A percentile compares a stretch with the other conserved stretches of the same genome.
These are phyloP conservation scores for Grosmannia clavigera DNA, from an alignment of 2,329 filamentous ascomycete species.

Conservation along the genomic window DNA sequence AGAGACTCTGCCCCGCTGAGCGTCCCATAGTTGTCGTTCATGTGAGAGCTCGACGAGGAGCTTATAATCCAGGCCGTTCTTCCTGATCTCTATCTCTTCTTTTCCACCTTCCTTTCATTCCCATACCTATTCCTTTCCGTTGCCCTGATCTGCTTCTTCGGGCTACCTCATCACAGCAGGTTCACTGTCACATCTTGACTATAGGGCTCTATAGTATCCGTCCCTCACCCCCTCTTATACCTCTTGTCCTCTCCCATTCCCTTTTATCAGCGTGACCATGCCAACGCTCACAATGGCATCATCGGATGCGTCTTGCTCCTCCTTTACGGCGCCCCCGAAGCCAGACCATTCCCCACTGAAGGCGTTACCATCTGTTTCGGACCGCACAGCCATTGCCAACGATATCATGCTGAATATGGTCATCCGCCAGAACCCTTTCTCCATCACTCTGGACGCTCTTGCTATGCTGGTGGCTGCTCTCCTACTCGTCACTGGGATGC, in stretches of 20 bases:
- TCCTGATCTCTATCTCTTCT: not conserved
- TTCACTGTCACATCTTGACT: not conserved
- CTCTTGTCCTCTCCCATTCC: no score
- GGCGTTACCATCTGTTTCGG: not conserved
- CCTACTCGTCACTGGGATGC: constrained; percentile 37
- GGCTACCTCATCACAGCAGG: not conserved
- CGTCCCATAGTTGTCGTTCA: not conserved
- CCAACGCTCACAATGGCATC: not conserved
- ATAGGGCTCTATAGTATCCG: not conserved
- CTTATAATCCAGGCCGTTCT: not conserved
- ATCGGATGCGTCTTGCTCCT: not conserved
- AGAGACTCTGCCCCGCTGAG: not conserved
- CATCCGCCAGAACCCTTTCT: constrained; percentile 37
- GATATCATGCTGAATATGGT: constrained; percentile 25
- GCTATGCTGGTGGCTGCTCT: constrained; percentile 33
- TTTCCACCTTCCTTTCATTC: not conserved
- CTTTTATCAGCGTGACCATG: not conserved
- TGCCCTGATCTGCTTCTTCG: not conserved
- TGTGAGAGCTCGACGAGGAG: not conserved
- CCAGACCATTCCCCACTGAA: not conserved
- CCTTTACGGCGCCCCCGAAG: not conserved
- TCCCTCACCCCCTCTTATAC: not conserved
- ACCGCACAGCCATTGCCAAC: not conserved
- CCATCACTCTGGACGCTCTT: constrained; percentile 38
- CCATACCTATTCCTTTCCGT: not conserved